These are phyloP conservation scores for Polyporus arcularius DNA, from an alignment of 768 basidiomycete species.

Conservation along the genomic window DNA sequence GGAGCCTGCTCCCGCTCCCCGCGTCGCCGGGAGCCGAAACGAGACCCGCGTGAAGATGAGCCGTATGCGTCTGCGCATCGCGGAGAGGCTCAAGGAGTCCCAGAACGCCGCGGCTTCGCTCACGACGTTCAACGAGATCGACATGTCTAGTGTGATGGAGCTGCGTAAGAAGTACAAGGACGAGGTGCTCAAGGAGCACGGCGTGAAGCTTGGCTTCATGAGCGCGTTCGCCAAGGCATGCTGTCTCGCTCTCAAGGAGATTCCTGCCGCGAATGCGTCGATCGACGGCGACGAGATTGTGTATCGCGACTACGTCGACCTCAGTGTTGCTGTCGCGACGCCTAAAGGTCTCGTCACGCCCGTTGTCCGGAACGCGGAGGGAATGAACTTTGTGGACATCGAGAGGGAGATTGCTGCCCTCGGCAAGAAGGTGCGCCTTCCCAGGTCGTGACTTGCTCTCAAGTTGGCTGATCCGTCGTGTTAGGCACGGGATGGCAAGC, in stretches of 20 bases:
- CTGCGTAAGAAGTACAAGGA: constrained; percentile 97
- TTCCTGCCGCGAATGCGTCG: constrained; percentile 90
- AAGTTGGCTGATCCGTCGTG: background rate
- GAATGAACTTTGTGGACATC: constrained; percentile 84
- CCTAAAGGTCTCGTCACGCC: constrained; percentile 98
- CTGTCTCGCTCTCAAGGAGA: constrained; percentile 82
- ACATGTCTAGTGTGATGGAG: constrained; percentile 95
- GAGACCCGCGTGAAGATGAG: constrained; percentile 99
- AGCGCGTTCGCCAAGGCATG: constrained; percentile 92
- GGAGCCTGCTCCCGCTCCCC: constrained; percentile 35
- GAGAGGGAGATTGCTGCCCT: constrained; percentile 90
- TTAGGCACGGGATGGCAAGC: constrained; percentile 86
- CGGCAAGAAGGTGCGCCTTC: constrained; percentile 73
- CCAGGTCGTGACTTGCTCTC: background rate
- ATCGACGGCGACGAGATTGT: constrained; percentile 95
- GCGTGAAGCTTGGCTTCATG: constrained; percentile 98
- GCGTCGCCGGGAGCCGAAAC: constrained; percentile 57
- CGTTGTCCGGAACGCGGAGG: constrained; percentile 88
- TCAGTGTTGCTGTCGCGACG: constrained; percentile 95
- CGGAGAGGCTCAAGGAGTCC: constrained; percentile 96
- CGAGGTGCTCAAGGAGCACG: constrained; percentile 82
- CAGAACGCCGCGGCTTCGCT: constrained; percentile 96
- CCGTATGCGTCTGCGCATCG: constrained; percentile 96
- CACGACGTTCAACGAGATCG: constrained; percentile 99
- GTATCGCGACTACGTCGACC: constrained; percentile 88